Evolutionary conservation across 2,329 filamentous ascomycete genomes (phyloP).

Genomic region (Aspergillus fijiensis): DNA sequence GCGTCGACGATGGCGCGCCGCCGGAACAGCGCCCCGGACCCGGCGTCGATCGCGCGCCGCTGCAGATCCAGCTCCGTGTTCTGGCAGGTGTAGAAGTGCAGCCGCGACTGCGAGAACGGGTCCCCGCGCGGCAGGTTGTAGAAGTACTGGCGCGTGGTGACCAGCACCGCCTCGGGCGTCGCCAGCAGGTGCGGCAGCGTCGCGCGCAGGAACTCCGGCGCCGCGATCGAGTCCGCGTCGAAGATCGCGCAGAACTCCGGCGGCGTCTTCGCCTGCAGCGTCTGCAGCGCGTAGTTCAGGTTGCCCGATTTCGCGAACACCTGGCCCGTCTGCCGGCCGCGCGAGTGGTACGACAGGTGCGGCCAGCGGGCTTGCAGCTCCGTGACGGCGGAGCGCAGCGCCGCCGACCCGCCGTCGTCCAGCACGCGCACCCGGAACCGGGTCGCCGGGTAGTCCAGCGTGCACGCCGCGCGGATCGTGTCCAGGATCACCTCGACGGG

Average conservation of each 20-base stretch:
- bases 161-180: constrained; percentile 28
- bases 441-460: constrained; percentile 55
- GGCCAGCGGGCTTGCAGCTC: constrained; percentile 43
- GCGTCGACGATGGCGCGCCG: constrained; percentile 30
- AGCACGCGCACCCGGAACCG: constrained; percentile 56
- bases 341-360: constrained; percentile 56
- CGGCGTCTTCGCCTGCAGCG: constrained; percentile 21
- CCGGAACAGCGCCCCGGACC: constrained; percentile 37
- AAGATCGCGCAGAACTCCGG: constrained; percentile 35
- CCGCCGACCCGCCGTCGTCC: constrained; percentile 54
- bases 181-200: constrained; percentile 37
- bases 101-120: constrained; percentile 31
- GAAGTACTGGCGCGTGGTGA: constrained; percentile 37
- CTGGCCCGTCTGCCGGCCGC: constrained; percentile 41
- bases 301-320: constrained; percentile 41
- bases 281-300: constrained; percentile 35
- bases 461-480: constrained; percentile 56
- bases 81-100: constrained; percentile 35
- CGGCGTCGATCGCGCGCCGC: constrained; percentile 32
- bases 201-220: constrained; percentile 36
- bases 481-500: constrained; percentile 57
- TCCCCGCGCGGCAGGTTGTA: constrained; percentile 35
- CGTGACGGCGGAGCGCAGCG: constrained; percentile 42
- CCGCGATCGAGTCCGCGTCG: constrained; percentile 40
- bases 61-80: constrained; percentile 33